Evolutionary conservation across 352 stramenopile species (phyloP).

Genomic region (Hyphochytrium catenoides): DNA sequence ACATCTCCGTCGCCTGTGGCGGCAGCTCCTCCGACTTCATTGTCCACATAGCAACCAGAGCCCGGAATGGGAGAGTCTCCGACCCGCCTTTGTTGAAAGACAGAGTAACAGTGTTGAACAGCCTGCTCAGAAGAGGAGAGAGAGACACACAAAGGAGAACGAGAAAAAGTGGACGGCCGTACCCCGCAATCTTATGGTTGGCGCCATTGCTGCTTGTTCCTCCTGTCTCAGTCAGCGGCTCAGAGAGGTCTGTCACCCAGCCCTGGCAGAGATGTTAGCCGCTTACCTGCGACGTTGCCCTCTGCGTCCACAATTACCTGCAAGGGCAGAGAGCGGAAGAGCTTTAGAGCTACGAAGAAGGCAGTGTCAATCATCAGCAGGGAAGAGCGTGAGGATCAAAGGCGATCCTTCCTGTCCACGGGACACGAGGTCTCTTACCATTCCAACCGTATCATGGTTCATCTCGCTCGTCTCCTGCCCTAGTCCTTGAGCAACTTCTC

Average conservation of each 20-base stretch:
- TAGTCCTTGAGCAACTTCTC: constrained; percentile 5
- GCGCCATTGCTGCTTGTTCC: constrained; percentile 68
- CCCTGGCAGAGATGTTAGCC: neutral
- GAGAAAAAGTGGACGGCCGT: constrained; percentile 3
- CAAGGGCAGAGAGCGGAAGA: too few species aligned
- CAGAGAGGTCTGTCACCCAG: too few species aligned
- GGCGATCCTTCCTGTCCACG: constrained; percentile 8
- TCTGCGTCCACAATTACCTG: too few species aligned
- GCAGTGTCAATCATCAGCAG: too few species aligned
- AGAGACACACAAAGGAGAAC: constrained; percentile 1
- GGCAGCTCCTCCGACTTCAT: constrained; percentile 36
- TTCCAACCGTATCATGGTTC: constrained; percentile 76
- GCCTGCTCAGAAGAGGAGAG: neutral
- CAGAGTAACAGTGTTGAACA: neutral
- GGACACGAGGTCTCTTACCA: constrained; percentile 13
- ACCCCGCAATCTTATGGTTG: constrained; percentile 65
- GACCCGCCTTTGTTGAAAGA: constrained; percentile 29
- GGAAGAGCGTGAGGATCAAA: too few species aligned
- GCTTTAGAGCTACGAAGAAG: too few species aligned
- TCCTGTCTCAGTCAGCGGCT: constrained; percentile 16
- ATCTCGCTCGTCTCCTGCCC: constrained; percentile 18
- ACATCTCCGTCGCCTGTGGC: constrained; percentile 66
- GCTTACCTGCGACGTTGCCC: constrained; percentile 30
- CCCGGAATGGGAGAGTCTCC: constrained; percentile 55
- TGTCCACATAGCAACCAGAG: constrained; percentile 61